Evolutionary conservation across 2,329 filamentous ascomycete genomes (phyloP).

Genomic region (Clarireedia hainanense): DNA sequence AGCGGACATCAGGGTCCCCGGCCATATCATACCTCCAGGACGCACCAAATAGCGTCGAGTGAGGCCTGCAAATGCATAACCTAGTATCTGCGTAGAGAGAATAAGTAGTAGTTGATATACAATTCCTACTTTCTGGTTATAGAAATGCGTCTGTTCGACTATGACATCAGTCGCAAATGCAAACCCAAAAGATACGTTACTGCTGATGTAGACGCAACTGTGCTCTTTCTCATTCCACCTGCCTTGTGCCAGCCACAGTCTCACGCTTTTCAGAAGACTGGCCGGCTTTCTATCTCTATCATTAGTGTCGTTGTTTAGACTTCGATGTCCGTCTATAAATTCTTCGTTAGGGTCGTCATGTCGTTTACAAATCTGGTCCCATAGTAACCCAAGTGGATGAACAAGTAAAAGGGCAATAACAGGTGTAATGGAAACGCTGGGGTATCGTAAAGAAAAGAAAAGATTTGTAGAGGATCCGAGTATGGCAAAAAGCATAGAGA

Average conservation of each 20-base stretch:
- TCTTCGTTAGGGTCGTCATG: conserved; percentile 44
- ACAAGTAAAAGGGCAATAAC: conserved; percentile 81
- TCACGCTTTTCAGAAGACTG: conserved; percentile 35
- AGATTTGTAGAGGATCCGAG: conserved; percentile 78
- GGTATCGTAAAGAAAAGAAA: conserved; percentile 85
- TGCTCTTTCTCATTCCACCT: conserved; percentile 86
- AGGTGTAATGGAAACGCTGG: conserved; percentile 81
- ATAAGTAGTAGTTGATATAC: conserved; percentile 76
- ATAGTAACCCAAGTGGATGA: conserved; percentile 72
- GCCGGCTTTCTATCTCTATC: not conserved
- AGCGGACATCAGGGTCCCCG: conserved; percentile 77
- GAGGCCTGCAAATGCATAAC: conserved; percentile 79
- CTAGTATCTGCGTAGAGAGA: conserved; percentile 77
- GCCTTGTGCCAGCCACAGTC: conserved; percentile 72
- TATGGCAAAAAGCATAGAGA: conserved; percentile 73
- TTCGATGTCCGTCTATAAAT: conserved; percentile 45
- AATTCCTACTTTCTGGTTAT: conserved; percentile 71
- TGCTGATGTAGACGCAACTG: conserved; percentile 81
- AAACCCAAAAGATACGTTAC: conserved; percentile 84
- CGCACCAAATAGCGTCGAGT: conserved; percentile 75
- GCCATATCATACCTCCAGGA: conserved; percentile 88
- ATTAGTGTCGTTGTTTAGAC: conserved; percentile 10
- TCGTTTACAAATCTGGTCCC: conserved; percentile 65
- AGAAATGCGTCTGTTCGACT: conserved; percentile 83
- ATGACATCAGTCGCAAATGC: conserved; percentile 87